Evolutionary conservation across 129 eudicot species (phyloP), one percentile per base, ranked within the genome.

Genomic region (Artemisia tridentata): DNA sequence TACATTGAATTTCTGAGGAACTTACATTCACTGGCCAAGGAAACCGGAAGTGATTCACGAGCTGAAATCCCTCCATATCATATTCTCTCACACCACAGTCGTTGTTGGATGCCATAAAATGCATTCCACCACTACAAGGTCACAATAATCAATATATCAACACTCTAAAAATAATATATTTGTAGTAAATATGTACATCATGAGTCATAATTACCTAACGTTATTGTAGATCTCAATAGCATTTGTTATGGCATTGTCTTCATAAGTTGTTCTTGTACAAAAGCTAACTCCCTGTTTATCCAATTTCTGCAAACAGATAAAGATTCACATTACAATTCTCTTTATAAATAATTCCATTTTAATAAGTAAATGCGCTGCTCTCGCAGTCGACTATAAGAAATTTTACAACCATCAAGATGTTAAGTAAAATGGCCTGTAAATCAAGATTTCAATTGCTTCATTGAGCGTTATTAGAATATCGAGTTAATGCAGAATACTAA

Each of bases 11-110:
- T 38, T 38, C 11, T 7, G 11, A 38, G 63, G 51, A 66, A 82
- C 96, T 84, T 2, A 92, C 98, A 72, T 92, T 92, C 38, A 92
- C 98, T 12, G 98, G 90, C 98, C 98, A 92, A 62, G 96, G 92
- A 77, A 81, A 92, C 23, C 75, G 64, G 80, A 86, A 92, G 70
- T 87, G 86, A 48, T 89, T 89, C 29, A 70, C 45, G 47, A 83
- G 92, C 84, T 92, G 95, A 81, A 89, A 92, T 45, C 72, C 88
- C 72, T 92, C 96, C 95, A 92, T 83, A 81, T 92, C 95, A 78
- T 76, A 92, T 31, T 86, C 98, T 76, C 98, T 83, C 20, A 92
- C 83, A 19, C 98, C 84, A 76, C 92, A 86, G 68, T 92, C 98
- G 49, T 92, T 92, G 72, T 89, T 89, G 14, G 96, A 86, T 19